Evolutionary conservation across 139 green algal genomes (phyloP).

Genomic region (Chlorella sp.): DNA sequence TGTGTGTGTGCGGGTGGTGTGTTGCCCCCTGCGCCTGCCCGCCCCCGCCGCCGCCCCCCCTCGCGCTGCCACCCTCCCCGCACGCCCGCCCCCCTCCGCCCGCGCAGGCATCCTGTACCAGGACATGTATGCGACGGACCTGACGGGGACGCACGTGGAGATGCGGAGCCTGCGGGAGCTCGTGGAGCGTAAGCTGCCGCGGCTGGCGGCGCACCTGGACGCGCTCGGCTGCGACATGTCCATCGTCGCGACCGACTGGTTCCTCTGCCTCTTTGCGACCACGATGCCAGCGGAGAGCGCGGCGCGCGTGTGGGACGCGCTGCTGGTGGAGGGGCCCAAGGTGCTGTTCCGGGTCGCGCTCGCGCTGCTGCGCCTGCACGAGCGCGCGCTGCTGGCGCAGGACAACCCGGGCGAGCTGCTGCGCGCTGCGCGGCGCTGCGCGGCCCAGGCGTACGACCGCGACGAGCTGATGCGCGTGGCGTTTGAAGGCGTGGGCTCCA

Average conservation of each 20-base stretch:
- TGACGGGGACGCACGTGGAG: conserved; percentile 81
- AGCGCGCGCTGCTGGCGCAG: conserved; percentile 57
- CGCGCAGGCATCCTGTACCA: conserved; percentile 68
- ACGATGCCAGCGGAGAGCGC: conserved; percentile 59
- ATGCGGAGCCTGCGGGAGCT: conserved; percentile 66
- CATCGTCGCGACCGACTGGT: conserved; percentile 87
- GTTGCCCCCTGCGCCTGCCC: background rate
- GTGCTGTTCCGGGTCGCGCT: conserved; percentile 82
- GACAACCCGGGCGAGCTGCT: conserved; percentile 73
- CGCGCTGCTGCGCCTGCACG: conserved; percentile 76
- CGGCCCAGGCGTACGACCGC: conserved; percentile 58
- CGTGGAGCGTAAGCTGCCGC: conserved; percentile 64
- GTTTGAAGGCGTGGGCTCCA: conserved; percentile 26
- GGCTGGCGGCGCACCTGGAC: conserved; percentile 56
- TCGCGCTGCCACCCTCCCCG: background rate
- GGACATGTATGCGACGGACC: conserved; percentile 68
- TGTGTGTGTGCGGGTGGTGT: background rate
- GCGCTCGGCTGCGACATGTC: conserved; percentile 69
- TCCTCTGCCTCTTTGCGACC: conserved; percentile 81
- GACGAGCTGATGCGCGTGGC: conserved; percentile 68
- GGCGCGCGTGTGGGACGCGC: conserved; percentile 66
- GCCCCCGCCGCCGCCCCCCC: too few species aligned
- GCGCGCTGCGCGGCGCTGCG: conserved; percentile 45
- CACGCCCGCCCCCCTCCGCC: background rate
- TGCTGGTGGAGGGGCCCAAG: conserved; percentile 77